These are phyloP conservation scores for Puccinia horiana DNA, from an alignment of 1,284 basidiomycete genomes.

Conservation along the genomic window DNA sequence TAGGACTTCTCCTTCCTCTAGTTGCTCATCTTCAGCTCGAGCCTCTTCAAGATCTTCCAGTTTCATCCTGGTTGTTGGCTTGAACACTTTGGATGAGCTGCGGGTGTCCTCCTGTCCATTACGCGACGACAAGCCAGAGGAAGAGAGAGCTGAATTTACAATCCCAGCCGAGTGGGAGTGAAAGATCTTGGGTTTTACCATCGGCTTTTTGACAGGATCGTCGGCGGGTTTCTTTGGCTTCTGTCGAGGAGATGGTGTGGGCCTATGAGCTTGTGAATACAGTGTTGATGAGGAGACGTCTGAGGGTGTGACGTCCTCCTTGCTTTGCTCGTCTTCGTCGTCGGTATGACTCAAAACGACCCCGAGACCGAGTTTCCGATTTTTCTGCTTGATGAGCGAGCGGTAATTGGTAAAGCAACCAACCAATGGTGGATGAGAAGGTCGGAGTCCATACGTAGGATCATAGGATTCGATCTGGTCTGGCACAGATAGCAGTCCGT, in stretches of 20 bases:
- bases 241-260: not conserved
- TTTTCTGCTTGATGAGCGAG: conserved; percentile 63
- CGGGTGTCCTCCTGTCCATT: not conserved
- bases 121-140: conserved; percentile 36
- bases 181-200: conserved; percentile 36
- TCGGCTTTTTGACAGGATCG: not conserved
- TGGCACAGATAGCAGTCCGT: conserved; percentile 61
- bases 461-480: conserved; percentile 84
- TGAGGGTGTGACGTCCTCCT: not conserved
- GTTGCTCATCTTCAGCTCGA: not conserved
- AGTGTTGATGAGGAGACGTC: conserved; percentile 1
- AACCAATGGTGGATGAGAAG: conserved; percentile 77
- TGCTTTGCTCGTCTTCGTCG: conserved; percentile 22
- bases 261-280: conserved; percentile 1
- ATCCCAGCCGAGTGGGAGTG: conserved; percentile 28
- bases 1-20: conserved; percentile 34
- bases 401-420: conserved; percentile 71
- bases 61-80: not conserved
- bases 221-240: not conserved
- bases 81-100: conserved; percentile 1
- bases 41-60: not conserved
- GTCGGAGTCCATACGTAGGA: conserved; percentile 94
- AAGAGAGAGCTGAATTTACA: not conserved
- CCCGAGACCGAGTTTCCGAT: conserved; percentile 41
- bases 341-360: conserved; percentile 32